Evolutionary conservation across 352 stramenopile genomes (phyloP), one percentile per base, ranked within the genome.

Genomic region (Achlya hypogyna): DNA sequence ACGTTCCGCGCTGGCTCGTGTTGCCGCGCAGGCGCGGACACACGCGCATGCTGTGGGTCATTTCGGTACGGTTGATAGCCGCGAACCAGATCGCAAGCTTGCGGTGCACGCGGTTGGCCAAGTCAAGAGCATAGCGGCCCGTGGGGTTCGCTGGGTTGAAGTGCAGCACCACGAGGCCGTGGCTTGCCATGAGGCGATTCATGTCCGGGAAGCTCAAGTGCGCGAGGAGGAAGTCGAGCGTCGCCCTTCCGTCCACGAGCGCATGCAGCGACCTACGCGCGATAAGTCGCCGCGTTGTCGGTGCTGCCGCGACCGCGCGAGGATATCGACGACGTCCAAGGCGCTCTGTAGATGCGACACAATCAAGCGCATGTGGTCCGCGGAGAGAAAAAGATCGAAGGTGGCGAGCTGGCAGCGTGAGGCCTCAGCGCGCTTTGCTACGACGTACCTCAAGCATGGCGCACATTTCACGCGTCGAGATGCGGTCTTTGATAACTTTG

Each of bases 11-110:
- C 49, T 91, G 82, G 45, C 78, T 81, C 47, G 71, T 78, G 65
- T 88, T 81, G 3, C 76, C 84, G 10, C 77, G 78, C 43, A 79
- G 85, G 38, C 0, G 77, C 63, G 59, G 85, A 74, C 28, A 72
- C 66, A 25, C 76, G 74, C 0, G 53, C 22, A 45, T 45, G 1
- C 76, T 53, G 5, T 70, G 29, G 0, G 47, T 47, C 4, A 73
- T 74, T 23, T 88, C 76, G 18, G 72, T 53, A 1, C 73, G 73
- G 47, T 88, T 91, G 22, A 91, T 63, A 16, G 77, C 82, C 9
- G 82, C 75, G 53, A 91, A 88, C 78, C 78, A 87, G 20, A 91
- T 56, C 3, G 78, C 80, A 9, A 91, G 53, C 59, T 88, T 87
- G 38, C 82, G 75, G 6, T 91, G 79, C 14, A 78, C 68, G 18